These are phyloP conservation scores for Medicago lupulina DNA, from an alignment of 306 rosid genomes.

Conservation along the genomic window DNA sequence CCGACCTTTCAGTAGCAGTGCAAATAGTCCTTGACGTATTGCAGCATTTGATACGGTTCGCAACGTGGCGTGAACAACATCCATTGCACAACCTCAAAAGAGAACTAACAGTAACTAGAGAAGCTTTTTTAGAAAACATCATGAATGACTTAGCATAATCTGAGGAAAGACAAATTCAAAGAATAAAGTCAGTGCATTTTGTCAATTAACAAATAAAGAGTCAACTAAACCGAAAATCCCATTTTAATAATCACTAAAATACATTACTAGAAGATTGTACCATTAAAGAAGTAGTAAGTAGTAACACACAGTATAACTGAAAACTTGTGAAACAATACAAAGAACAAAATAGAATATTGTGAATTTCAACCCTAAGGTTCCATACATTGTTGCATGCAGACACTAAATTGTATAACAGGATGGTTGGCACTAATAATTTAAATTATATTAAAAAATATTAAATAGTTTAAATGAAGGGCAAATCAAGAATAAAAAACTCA, in stretches of 20 bases:
- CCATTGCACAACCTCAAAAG: slow-evolving; percentile 36
- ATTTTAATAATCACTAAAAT: neutral
- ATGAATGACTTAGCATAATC: slow-evolving; percentile 2
- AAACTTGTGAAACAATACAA: too few species aligned
- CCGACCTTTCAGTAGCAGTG: slow-evolving; percentile 51
- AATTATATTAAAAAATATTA: too few species aligned
- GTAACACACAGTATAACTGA: too few species aligned
- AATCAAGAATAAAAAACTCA: too few species aligned
- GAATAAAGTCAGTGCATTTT: neutral
- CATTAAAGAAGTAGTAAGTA: too few species aligned
- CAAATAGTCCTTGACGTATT: slow-evolving; percentile 47
- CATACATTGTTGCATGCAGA: too few species aligned
- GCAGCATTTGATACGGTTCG: slow-evolving; percentile 27
- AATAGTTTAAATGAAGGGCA: too few species aligned
- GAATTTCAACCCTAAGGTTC: too few species aligned
- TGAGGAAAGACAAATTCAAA: neutral
- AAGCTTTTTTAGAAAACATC: slow-evolving; percentile 46
- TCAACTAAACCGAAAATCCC: neutral
- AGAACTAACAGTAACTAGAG: slow-evolving; percentile 39
- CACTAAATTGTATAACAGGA: too few species aligned
- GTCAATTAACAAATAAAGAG: neutral
- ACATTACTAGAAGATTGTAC: too few species aligned
- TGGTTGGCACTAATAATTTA: too few species aligned
- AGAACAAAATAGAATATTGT: too few species aligned
- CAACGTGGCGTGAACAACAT: slow-evolving; percentile 6